phyloP scores from a whole-genome alignment of 768 basidiomycete species.

The Termitomyces sp. region DNA sequence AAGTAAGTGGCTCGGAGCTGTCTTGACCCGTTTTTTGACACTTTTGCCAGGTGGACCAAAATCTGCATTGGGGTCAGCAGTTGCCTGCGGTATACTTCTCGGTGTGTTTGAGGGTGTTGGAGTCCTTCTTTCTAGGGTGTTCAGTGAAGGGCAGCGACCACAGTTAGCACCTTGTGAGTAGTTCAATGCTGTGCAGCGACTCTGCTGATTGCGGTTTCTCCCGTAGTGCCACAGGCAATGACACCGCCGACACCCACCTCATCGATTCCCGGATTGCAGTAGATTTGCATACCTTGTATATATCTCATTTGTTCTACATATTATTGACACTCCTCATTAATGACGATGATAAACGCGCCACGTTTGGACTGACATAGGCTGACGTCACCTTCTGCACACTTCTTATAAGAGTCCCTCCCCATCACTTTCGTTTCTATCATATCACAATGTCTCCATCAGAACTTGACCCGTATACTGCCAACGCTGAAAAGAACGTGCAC shows the following conservation, averaged over 20 bases:
- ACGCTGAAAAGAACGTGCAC: conserved; percentile 53
- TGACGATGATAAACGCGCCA: conserved; percentile 4
- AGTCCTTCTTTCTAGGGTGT: conserved; percentile 83
- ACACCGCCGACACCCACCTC: conserved; percentile 39
- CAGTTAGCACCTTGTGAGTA: conserved; percentile 74
- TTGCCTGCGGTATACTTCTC: conserved; percentile 93
- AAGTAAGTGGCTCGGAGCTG: conserved; percentile 52
- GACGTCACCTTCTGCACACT: conserved; percentile 14
- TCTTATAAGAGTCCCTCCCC: conserved; percentile 14
- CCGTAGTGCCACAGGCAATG: conserved; percentile 51
- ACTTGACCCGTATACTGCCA: conserved; percentile 72
- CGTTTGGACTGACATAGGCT: neutral
- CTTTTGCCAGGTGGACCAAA: conserved; percentile 77
- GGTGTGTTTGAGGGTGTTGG: conserved; percentile 96
- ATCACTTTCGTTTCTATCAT: neutral
- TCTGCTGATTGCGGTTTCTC: conserved; percentile 4
- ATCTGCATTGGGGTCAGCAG: conserved; percentile 86
- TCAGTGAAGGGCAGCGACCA: conserved; percentile 78
- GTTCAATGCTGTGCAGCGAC: neutral
- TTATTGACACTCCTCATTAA: conserved; percentile 10
- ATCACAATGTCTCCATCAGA: conserved; percentile 18
- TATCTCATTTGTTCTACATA: conserved; percentile 28
- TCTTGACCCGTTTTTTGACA: conserved; percentile 5
- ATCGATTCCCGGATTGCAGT: conserved; percentile 39
- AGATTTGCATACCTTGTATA: conserved; percentile 37